Conservation (phyloP, 129 eudicot species). For the Escallonia rubra region DNA sequence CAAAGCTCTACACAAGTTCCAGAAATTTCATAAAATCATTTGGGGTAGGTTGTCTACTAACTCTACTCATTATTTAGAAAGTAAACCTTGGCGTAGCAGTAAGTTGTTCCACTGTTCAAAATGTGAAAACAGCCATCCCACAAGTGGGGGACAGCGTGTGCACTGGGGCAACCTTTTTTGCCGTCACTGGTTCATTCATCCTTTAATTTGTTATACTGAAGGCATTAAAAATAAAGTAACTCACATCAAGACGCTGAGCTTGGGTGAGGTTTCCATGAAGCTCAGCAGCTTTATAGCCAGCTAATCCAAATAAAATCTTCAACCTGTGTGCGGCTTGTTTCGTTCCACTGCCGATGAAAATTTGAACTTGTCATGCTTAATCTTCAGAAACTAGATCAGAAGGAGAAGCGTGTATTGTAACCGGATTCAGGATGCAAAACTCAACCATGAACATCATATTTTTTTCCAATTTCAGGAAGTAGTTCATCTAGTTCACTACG, state of each 20-base stretch:
- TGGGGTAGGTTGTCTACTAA: not conserved
- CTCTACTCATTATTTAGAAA: no score
- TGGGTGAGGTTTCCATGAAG: conserved; percentile 94
- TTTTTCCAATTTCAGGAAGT: no score
- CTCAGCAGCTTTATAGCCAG: conserved; percentile 93
- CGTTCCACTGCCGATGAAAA: conserved; percentile 59
- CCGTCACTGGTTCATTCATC: not conserved
- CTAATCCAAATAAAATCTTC: conserved; percentile 87
- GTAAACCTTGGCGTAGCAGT: no score
- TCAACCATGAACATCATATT: no score
- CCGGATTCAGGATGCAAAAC: not conserved
- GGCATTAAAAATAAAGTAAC: conserved; percentile 13
- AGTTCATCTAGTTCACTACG: no score
- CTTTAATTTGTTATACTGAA: not conserved
- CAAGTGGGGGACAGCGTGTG: no score
- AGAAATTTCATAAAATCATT: not conserved
- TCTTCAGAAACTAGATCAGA: not conserved
- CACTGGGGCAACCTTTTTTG: not conserved
- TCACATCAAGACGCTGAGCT: conserved; percentile 87
- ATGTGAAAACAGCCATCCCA: no score
- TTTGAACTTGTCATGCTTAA: conserved; percentile 8
- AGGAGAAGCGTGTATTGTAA: not conserved
- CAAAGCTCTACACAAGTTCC: not conserved
- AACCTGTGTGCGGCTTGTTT: conserved; percentile 88
- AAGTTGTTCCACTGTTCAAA: no score